Conservation (phyloP, 306 rosid species). For the Mucuna pruriens region DNA sequence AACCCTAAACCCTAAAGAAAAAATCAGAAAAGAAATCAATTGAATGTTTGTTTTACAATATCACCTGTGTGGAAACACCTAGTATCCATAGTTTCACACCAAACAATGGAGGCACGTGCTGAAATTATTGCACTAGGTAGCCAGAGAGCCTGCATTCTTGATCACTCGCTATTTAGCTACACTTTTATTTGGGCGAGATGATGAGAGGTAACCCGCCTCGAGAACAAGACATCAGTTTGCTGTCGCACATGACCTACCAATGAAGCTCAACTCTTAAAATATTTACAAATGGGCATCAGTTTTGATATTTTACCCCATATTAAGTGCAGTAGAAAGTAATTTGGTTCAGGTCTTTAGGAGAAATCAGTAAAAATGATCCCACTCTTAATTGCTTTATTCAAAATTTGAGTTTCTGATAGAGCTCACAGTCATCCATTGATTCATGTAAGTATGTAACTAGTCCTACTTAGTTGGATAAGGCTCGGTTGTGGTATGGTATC, state of each 20-base stretch:
- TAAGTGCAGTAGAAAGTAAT: background rate
- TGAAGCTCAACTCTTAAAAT: too few species aligned
- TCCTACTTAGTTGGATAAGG: background rate
- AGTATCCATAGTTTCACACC: background rate
- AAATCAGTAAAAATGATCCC: background rate
- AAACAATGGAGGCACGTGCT: background rate
- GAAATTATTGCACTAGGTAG: background rate
- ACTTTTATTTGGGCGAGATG: background rate
- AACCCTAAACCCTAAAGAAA: background rate
- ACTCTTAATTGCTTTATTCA: background rate
- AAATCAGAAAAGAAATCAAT: background rate
- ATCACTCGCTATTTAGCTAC: background rate
- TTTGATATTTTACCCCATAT: background rate
- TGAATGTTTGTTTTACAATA: background rate
- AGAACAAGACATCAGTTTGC: background rate
- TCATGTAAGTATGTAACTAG: background rate
- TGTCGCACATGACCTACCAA: background rate
- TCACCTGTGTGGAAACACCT: background rate
- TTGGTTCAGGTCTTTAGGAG: background rate
- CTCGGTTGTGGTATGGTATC: background rate
- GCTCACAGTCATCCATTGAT: background rate
- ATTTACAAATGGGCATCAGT: slow-evolving; percentile 4
- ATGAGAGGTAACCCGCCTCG: background rate
- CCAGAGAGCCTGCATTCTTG: background rate
- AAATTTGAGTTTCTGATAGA: slow-evolving; percentile 1